Evolutionary conservation across 495 filamentous ascomycete species (phyloP).

Genomic region (Amorphotheca resinae): DNA sequence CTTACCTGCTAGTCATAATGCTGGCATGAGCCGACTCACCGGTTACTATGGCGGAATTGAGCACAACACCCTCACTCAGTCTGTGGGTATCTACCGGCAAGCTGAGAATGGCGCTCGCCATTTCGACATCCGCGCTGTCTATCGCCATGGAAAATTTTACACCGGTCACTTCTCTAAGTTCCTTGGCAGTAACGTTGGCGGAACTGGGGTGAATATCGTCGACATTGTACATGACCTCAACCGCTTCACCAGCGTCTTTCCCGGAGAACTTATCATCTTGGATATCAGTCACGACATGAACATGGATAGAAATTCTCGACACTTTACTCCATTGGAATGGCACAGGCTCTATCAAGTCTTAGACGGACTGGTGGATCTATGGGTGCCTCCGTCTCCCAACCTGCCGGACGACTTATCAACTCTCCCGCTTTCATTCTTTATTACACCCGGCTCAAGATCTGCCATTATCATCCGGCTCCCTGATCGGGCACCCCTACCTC

Average conservation of each 20-base stretch:
- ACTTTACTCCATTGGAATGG: conserved; percentile 3
- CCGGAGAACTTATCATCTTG: conserved; percentile 25
- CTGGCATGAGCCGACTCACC: conserved; percentile 23
- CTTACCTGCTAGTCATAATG: conserved; percentile 23
- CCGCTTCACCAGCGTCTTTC: conserved; percentile 21
- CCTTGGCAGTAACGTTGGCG: conserved; percentile 15
- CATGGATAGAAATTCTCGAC: background rate
- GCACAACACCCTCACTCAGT: conserved; percentile 23
- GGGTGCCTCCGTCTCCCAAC: background rate
- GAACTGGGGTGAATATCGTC: conserved; percentile 20
- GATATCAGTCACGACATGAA: conserved; percentile 19
- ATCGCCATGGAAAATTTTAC: conserved; percentile 1
- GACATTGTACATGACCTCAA: conserved; percentile 24
- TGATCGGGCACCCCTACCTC: background rate
- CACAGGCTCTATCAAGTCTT: conserved; percentile 1
- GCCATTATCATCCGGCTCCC: conserved; percentile 13
- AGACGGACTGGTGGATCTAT: conserved; percentile 9
- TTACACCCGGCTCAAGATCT: conserved; percentile 15
- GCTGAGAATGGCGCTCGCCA: conserved; percentile 20
- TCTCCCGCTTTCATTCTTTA: conserved; percentile 12
- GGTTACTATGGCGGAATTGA: conserved; percentile 11
- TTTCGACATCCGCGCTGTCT: conserved; percentile 24
- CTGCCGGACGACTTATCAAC: conserved; percentile 5
- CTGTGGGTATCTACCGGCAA: conserved; percentile 22
- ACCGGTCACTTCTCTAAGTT: conserved; percentile 9